phyloP scores from a whole-genome alignment of 306 rosid species.

The Crataegus laevigata region DNA sequence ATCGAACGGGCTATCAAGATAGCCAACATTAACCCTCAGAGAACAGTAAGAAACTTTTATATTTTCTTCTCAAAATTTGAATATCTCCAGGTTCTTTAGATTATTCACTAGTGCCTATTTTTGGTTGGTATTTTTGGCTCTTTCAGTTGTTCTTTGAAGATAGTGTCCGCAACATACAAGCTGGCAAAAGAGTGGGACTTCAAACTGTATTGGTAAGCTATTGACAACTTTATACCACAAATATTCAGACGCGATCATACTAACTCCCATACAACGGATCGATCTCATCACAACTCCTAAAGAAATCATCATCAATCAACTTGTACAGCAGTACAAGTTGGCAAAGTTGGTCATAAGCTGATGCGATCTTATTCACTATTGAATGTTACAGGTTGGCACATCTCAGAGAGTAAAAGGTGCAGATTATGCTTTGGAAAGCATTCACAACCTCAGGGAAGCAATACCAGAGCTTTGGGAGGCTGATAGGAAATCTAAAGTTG shows the following conservation, averaged over 20 bases:
- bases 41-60: constrained; percentile 53
- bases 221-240: constrained; percentile 13
- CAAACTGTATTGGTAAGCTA: constrained; percentile 75
- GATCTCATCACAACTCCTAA: background rate
- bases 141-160: constrained; percentile 92
- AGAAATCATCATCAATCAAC: background rate
- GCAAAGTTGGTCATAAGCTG: background rate
- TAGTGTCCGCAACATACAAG: constrained; percentile 82
- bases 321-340: background rate
- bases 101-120: background rate
- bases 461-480: constrained; percentile 80
- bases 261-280: background rate
- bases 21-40: constrained; percentile 72
- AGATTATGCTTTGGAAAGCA: constrained; percentile 88
- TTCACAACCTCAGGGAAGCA: constrained; percentile 91
- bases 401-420: constrained; percentile 86
- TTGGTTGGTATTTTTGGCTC: background rate
- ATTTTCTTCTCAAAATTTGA: background rate
- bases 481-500: constrained; percentile 58
- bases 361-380: background rate
- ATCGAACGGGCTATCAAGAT: constrained; percentile 69
- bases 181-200: constrained; percentile 83
- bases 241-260: background rate
- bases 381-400: constrained; percentile 54
- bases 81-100: background rate